phyloP scores from a whole-genome alignment of 2,329 filamentous ascomycete genomes.

The Boeremia lycopersici region DNA sequence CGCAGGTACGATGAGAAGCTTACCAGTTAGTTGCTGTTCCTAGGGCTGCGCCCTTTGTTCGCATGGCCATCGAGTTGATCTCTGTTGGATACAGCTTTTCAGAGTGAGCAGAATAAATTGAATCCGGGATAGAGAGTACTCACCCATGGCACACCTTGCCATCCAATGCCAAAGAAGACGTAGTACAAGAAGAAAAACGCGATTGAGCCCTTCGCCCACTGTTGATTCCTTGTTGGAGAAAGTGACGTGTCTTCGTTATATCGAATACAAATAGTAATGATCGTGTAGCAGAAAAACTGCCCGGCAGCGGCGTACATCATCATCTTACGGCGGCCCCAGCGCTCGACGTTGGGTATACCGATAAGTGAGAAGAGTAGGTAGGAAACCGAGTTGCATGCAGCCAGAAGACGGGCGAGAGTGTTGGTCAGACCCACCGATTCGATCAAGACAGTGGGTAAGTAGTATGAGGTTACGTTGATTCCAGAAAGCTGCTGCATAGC shows the following conservation, averaged over 20 bases:
- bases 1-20: background rate
- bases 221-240: conserved; percentile 9
- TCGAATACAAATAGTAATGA: conserved; percentile 59
- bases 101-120: background rate
- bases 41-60: conserved; percentile 56
- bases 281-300: conserved; percentile 58
- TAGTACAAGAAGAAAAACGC: conserved; percentile 62
- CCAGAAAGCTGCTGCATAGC: conserved; percentile 56
- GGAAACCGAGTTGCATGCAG: conserved; percentile 59
- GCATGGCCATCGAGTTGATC: conserved; percentile 57
- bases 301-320: conserved; percentile 63
- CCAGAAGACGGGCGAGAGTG: conserved; percentile 59
- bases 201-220: conserved; percentile 51
- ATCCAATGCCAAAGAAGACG: conserved; percentile 59
- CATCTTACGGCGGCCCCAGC: conserved; percentile 62
- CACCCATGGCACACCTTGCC: conserved; percentile 54
- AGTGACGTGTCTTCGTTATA: conserved; percentile 45
- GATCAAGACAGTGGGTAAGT: conserved; percentile 65
- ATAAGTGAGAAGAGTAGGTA: conserved; percentile 57
- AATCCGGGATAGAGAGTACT: background rate
- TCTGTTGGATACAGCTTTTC: conserved; percentile 53
- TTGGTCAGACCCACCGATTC: conserved; percentile 61
- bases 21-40: conserved; percentile 59
- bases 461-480: conserved; percentile 55
- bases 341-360: conserved; percentile 56